Evolutionary conservation across 805 yeast species (phyloP), one percentile per base, ranked within the genome.

Genomic region (Nakazawaea peltata): DNA sequence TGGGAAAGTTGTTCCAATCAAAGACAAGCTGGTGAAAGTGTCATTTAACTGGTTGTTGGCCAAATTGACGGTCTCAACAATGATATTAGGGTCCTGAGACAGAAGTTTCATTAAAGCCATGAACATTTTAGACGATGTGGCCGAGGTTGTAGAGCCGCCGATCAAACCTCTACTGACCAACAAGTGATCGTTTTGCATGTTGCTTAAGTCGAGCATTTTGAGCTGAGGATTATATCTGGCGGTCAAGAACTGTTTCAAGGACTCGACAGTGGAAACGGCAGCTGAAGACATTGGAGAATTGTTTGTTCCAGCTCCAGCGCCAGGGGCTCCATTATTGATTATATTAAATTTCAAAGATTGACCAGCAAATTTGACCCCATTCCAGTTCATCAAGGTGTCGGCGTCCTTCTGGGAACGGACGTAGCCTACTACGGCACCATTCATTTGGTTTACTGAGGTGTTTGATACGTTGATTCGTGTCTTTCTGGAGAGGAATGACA

Each of bases 91-190:
- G 22, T 57, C 57, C 35, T 73, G 72, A 3, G 63, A 58, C 1
- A 95, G 95, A 7, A 90, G 57, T 51, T 81, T 83, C 81, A 90
- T 74, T 44, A 92, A 59, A 1, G 97, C 97, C 9, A 86, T 81
- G 54, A 90, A 86, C 70, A 87, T 79, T 56, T 90, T 92, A 11
- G 88, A 69, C 23, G 79, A 69, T 1, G 84, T 75, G 9, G 75
- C 57, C 4, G 77, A 60, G 12, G 73, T 69, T 11, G 39, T 41
- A 2, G 51, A 33, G 17, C 44, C 46, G 3, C 55, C 37, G 42
- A 87, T 77, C 34, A 85, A 63, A 0, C 95, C 94, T 41, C 68
- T 69, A 14, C 67, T 59, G 10, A 56, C 59, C 27, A 90, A 62
- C 9, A 58, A 63, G 21, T 71, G 79, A 51, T 78, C 97, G 26